Base-by-base conservation (phyloP, 164 flowering plant genomes). In the Brasenia schreberi region DNA sequence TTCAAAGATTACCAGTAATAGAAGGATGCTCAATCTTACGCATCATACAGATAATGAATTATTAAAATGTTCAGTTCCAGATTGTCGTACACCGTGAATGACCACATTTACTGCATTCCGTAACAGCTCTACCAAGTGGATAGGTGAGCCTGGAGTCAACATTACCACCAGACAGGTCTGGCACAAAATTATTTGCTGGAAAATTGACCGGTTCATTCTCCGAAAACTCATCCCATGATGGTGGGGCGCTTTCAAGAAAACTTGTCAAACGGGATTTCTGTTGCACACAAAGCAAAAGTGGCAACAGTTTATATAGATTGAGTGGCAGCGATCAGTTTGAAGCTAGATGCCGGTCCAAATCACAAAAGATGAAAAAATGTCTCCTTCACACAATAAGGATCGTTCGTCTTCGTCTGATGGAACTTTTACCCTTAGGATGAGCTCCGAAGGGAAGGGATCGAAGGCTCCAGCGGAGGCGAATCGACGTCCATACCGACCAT, bases 231-330 rank as follows among this genome's bases (percentile, higher is more conserved):
- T 88, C 87, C 97, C 97, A 90, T 53, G 88, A 81, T 17, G 80
- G 87, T 9, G 90, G 83, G 19, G 84, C 89, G 77, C 79, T 82
- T 67, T 92, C 89, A 53, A 82, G 77, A 66, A 83, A 80, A 77
- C 88, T 90, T 66, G 80, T 64, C 70, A 95, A 84, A 77, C 87
- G 86, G 69, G 99, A 92, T 90, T 87, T 95, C 98, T 91, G 60
- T 1, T 49, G 43, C 2, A 19, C 53, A 45, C 12, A 7, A 45
- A 7, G 53, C 53, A 45, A 45, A 7, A 45, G 12, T 23, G 27
- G 27, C 0, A 23, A 23, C 27, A 23, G 53, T 7, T 7, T 7
- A 45, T 45, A 45, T 45, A 12, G 11, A 5, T 45, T 45, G 7
- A 45, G 12, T 45, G 53, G 53, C 12, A 7, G 11, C 5, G 11